These are phyloP conservation scores for Penicillium sp. DNA, from an alignment of 2,329 filamentous ascomycete genomes.

Conservation along the genomic window DNA sequence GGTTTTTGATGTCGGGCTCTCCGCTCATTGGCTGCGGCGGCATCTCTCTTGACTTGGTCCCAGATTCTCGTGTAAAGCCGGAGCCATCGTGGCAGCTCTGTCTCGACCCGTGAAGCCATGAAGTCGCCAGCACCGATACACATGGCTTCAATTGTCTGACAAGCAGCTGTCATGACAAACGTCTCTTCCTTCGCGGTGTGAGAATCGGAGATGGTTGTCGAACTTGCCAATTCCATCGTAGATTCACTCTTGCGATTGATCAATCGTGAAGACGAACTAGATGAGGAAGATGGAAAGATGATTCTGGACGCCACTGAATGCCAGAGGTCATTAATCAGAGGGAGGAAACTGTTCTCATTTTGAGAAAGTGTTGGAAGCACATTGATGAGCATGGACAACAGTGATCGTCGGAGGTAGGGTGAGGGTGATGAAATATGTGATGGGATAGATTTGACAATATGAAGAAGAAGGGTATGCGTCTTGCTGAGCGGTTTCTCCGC, in stretches of 20 bases:
- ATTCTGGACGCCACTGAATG: conserved; percentile 57
- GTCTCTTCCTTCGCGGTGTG: conserved; percentile 34
- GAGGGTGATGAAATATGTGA: conserved; percentile 85
- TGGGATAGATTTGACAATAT: conserved; percentile 77
- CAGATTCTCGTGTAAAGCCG: conserved; percentile 37
- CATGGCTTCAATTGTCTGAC: conserved; percentile 61
- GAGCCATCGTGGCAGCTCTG: conserved; percentile 52
- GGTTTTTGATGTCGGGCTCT: conserved; percentile 19
- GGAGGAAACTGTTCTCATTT: conserved; percentile 78
- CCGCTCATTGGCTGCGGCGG: conserved; percentile 31
- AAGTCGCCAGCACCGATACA: conserved; percentile 74
- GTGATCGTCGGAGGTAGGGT: conserved; percentile 66
- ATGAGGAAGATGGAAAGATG: conserved; percentile 42
- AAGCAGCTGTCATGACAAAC: conserved; percentile 60
- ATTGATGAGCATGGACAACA: conserved; percentile 70
- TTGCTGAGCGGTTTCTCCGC: conserved; percentile 60
- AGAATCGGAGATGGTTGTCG: conserved; percentile 43
- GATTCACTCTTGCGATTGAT: conserved; percentile 18
- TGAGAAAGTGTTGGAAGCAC: conserved; percentile 65
- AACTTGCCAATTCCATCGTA: conserved; percentile 48
- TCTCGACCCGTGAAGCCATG: conserved; percentile 66
- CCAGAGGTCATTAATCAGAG: conserved; percentile 86
- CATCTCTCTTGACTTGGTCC: conserved; percentile 33
- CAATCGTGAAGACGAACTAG: conserved; percentile 47
- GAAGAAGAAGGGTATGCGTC: conserved; percentile 73